Evolutionary conservation across 371 early-diverging fungal species (phyloP), one percentile per base, ranked within the genome.

Genomic region (Ordospora pajunii): DNA sequence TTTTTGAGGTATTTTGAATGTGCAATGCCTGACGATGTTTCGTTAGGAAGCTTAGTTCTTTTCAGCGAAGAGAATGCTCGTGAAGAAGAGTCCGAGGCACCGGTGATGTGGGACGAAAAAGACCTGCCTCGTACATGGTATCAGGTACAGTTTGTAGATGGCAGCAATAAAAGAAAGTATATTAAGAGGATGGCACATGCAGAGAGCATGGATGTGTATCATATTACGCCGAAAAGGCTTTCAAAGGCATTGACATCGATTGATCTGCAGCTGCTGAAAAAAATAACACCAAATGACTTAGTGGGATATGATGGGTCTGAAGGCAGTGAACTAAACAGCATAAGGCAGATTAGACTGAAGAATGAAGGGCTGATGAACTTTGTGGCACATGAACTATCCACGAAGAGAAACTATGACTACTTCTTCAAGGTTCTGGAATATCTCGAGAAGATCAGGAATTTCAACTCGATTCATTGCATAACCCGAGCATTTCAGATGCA

Each of bases 351-450:
- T 6, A 67, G 23, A 21, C 40, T 27, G 5, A 75, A 75, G 40
- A 75, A 75, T 42, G 37, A 8, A 27, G 53, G 62, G 0, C 67
- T 75, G 40, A 67, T 42, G 23, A 67, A 67, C 67, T 75, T 46
- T 37, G 40, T 75, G 2, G 37, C 37, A 11, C 2, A 67, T 21
- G 52, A 66, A 17, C 11, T 75, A 17, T 14, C 25, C 6, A 64
- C 32, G 37, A 19, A 27, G 14, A 12, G n/a, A 52, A 66, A 67
- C 21, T 52, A 50, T 17, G 17, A 10, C 12, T 67, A 75, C 49
- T 75, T 75, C 42, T 54, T 67, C 3, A 67, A 46, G 40, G 12
- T 67, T 7, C 5, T 54, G n/a, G 54, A 54, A 45, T 21, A 75
- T n/a, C 45, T 75, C 8, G 19, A 49, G 27, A 66, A 42, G 10